phyloP scores from a whole-genome alignment of 2,329 filamentous ascomycete species.

The Colletotrichum spinosum region DNA sequence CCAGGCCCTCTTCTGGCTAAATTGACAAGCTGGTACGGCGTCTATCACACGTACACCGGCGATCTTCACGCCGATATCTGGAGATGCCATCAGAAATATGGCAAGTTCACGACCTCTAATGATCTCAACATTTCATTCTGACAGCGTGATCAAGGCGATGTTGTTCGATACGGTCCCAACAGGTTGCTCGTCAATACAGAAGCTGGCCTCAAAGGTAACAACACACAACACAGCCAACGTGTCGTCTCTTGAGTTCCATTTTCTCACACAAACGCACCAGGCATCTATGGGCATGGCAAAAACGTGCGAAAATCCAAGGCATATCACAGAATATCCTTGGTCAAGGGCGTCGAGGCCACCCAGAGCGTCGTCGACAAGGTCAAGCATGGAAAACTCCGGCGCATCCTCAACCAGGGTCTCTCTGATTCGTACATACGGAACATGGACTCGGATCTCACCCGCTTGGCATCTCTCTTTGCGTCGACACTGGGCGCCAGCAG shows the following conservation, averaged over 20 bases:
- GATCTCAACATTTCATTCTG: not conserved
- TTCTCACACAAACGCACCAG: not conserved
- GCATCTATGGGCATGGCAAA: conserved; percentile 21
- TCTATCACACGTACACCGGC: conserved; percentile 18
- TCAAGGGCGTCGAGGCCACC: conserved; percentile 23
- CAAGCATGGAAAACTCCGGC: conserved; percentile 21
- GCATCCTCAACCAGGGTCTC: conserved; percentile 23
- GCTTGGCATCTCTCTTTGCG: conserved; percentile 1
- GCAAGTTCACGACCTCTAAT: not conserved
- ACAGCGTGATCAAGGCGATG: conserved; percentile 10
- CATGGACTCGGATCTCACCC: conserved; percentile 8
- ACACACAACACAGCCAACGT: no score
- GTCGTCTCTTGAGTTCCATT: no score
- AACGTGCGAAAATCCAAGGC: conserved; percentile 22
- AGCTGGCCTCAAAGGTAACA: conserved; percentile 18
- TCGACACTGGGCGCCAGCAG: conserved; percentile 17
- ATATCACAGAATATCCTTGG: conserved; percentile 19
- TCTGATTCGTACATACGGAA: conserved; percentile 26
- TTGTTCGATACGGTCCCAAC: conserved; percentile 26
- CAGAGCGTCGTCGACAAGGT: conserved; percentile 27
- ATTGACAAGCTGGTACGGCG: conserved; percentile 21
- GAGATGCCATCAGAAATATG: conserved; percentile 26
- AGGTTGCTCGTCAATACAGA: conserved; percentile 16
- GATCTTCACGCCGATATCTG: conserved; percentile 26
- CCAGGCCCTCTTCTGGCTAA: conserved; percentile 22